A percentile compares a stretch with the other conserved stretches of the same genome.
Conservation (phyloP, 495 filamentous ascomycete species). For the Penicillium bovifimosum region DNA sequence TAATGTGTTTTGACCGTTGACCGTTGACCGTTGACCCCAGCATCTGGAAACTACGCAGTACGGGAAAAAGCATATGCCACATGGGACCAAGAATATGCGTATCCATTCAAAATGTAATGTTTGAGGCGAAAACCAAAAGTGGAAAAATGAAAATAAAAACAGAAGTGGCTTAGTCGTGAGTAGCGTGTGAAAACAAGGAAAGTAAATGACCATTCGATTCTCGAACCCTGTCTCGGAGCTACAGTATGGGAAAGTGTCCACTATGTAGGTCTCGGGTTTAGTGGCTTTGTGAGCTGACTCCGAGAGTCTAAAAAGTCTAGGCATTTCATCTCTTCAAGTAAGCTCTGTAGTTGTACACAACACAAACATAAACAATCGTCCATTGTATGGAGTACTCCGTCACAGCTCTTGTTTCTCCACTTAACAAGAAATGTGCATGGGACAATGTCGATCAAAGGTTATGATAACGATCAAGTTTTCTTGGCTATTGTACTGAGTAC, state of each 20-base stretch:
- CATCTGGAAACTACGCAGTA: background rate
- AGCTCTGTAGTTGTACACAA: no score
- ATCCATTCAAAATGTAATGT: no score
- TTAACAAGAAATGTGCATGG: no score
- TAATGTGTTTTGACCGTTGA: background rate
- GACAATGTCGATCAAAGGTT: background rate
- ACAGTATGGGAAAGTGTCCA: background rate
- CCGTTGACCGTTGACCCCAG: background rate
- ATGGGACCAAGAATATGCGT: background rate
- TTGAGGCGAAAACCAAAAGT: background rate
- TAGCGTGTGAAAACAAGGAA: conserved; percentile 18
- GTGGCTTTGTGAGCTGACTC: conserved; percentile 5
- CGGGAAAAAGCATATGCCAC: background rate
- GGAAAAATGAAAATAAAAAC: background rate
- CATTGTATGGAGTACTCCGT: no score
- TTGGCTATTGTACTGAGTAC: background rate
- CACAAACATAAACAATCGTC: no score
- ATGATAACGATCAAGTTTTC: no score
- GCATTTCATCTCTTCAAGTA: no score
- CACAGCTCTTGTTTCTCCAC: no score
- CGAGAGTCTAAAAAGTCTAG: background rate
- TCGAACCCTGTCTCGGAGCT: conserved; percentile 17
- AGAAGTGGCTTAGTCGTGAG: background rate
- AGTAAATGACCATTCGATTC: conserved; percentile 4
- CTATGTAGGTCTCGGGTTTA: conserved; percentile 12